Percentiles rank a stretch among this genome's conserved stretches.
Conservation (phyloP, 75 land plant species). For the Cryptomeria japonica region DNA sequence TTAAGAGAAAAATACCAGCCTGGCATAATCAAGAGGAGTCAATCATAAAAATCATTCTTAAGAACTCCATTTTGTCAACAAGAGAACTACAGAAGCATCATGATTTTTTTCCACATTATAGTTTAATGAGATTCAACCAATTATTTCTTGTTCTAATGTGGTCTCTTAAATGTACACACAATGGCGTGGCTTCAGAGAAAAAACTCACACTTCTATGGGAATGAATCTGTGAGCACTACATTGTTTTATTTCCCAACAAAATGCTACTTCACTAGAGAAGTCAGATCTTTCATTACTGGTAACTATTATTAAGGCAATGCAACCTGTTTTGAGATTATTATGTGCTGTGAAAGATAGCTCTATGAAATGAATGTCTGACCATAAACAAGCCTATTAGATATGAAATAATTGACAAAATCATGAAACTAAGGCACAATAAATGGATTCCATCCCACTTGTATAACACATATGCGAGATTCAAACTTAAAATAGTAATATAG, state of each 20-base stretch:
- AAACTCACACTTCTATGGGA: neutral
- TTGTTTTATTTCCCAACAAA: neutral
- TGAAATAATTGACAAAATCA: neutral
- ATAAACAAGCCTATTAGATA: neutral
- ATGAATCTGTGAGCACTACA: neutral
- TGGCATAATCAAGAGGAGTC: neutral
- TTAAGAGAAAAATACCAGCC: neutral
- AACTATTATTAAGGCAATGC: neutral
- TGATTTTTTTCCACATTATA: neutral
- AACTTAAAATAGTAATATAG: neutral
- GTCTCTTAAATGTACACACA: neutral
- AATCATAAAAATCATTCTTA: neutral
- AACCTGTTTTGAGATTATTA: no score
- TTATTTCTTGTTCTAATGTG: neutral
- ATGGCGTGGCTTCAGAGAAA: neutral
- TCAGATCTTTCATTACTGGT: neutral
- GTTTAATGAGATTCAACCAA: neutral
- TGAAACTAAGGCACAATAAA: neutral
- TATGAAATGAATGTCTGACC: neutral
- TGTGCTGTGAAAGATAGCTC: neutral
- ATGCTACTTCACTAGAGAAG: conserved; percentile 2
- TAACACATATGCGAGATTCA: neutral
- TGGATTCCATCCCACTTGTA: neutral
- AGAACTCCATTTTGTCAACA: neutral
- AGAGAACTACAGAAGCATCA: neutral